Evolutionary conservation across 768 basidiomycete species (phyloP), one percentile per base, ranked within the genome.

Genomic region (Suillus cothurnatus): DNA sequence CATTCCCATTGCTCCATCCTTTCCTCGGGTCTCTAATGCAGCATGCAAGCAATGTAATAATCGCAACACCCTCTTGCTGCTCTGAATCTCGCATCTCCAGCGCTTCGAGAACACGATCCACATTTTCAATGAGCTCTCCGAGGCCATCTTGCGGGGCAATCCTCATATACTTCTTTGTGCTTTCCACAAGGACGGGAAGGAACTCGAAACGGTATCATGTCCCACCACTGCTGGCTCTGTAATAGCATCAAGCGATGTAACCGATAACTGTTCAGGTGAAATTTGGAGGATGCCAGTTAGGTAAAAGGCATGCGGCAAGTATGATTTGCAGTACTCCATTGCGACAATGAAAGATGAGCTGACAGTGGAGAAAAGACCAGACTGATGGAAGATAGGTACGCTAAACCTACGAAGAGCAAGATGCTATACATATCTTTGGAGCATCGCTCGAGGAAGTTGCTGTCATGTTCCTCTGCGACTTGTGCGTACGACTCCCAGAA

Each of bases 331-430:
- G 45, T 6, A 21, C 9, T 68, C 56, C 63, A 69, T 50, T 6
- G 43, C 43, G 0, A 68, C 32, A 4, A 69, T 60, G 15, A 69
- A 69, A 38, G 68, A 49, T 0, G 68, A 52, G 34, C 63, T 53
- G 59, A 69, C 64, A 32, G 64, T 60, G 0, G 68, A 68, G 49
- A 69, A 69, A 31, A 69, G 58, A 39, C 68, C 64, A 8, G 68
- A 64, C 68, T 69, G 28, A 23, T 31, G 4, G 7, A 31, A 19
- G 15, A 31, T 31, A 31, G 2, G 17, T 8, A 11, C 4, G 8
- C 28, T 3, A 19, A 17, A 61, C 72, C n/a, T 57, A 73, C 72
- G 50, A 73, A 73, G 57, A 73, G 56, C 4, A 73, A 55, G 7
- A 71, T 49, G 4, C 66, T 66, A 49, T 72, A 66, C 50, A 72